Evolutionary conservation across 108 stramenopile genomes (phyloP).

Genomic region (Nitzschia sp.): DNA sequence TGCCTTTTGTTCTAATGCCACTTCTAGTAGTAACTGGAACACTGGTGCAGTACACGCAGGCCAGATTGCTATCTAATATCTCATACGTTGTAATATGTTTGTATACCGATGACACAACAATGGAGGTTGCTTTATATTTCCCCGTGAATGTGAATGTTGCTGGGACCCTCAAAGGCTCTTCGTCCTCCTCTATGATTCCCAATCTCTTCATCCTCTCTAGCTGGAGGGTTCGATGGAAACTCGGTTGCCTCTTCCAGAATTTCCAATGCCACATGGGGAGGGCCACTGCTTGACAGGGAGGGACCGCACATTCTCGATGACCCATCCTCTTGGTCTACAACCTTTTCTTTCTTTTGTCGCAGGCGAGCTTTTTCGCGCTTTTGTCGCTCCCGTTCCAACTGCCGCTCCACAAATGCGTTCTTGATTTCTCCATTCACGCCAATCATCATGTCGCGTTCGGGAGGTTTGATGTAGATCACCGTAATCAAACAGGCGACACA

Average conservation of each 20-base stretch:
- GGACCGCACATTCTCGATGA: background rate
- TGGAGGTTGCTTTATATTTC: background rate
- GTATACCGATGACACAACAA: too few relatives aligned
- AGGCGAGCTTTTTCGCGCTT: constrained; percentile 15
- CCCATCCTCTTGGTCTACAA: constrained; percentile 51
- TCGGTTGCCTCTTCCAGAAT: background rate
- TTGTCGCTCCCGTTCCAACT: constrained; percentile 18
- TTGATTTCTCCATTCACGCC: constrained; percentile 22
- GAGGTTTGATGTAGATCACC: constrained; percentile 38
- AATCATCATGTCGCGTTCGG: constrained; percentile 22
- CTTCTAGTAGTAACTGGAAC: too few relatives aligned
- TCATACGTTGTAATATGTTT: too few relatives aligned
- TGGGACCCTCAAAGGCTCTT: constrained; percentile 5
- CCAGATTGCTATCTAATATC: too few relatives aligned
- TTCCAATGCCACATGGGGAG: too few relatives aligned
- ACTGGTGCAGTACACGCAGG: too few relatives aligned
- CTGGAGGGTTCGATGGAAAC: background rate
- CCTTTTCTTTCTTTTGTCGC: constrained; percentile 3
- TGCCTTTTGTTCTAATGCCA: too few relatives aligned
- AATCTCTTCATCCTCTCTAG: too few relatives aligned
- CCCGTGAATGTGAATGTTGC: background rate
- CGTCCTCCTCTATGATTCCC: background rate
- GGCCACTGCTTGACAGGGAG: too few relatives aligned
- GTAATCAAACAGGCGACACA: constrained; percentile 36
- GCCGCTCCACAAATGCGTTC: constrained; percentile 31